phyloP scores from a whole-genome alignment of 2,329 filamentous ascomycete species.

The Byssothecium circinans region DNA sequence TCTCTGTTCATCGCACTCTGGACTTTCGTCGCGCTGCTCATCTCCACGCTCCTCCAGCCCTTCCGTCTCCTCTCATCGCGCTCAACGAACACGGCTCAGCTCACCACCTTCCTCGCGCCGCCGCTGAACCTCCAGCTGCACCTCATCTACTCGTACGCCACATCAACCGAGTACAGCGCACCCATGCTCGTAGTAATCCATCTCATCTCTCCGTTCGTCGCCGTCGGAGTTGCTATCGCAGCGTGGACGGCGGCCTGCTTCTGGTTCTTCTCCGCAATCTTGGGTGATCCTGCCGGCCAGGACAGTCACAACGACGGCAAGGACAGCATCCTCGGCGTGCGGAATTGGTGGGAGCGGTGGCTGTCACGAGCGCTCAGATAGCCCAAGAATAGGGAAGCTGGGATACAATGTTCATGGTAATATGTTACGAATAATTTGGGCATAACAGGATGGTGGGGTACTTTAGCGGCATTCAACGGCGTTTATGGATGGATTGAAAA shows the following conservation, averaged over 20 bases:
- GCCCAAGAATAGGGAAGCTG: no score
- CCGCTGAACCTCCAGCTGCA: slow-evolving; percentile 56
- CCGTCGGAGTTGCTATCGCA: slow-evolving; percentile 58
- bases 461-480: not conserved
- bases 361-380: slow-evolving; percentile 46
- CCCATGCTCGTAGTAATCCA: slow-evolving; percentile 56
- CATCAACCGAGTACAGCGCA: slow-evolving; percentile 42
- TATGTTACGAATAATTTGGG: not conserved
- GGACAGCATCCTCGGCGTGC: slow-evolving; percentile 60
- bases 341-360: slow-evolving; percentile 64
- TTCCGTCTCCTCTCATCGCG: slow-evolving; percentile 57
- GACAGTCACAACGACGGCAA: slow-evolving; percentile 63
- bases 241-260: slow-evolving; percentile 63
- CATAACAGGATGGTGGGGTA: not conserved
- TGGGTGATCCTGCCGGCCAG: slow-evolving; percentile 64
- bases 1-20: slow-evolving; percentile 58
- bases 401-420: not conserved
- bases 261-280: slow-evolving; percentile 63
- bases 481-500: not conserved
- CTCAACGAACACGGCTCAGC: slow-evolving; percentile 52
- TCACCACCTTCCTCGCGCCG: slow-evolving; percentile 56
- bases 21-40: slow-evolving; percentile 52
- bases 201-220: slow-evolving; percentile 58
- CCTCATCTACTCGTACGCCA: slow-evolving; percentile 49
- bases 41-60: slow-evolving; percentile 53